phyloP scores from a whole-genome alignment of 2,329 filamentous ascomycete species.

The Aspergillus ochraceus region DNA sequence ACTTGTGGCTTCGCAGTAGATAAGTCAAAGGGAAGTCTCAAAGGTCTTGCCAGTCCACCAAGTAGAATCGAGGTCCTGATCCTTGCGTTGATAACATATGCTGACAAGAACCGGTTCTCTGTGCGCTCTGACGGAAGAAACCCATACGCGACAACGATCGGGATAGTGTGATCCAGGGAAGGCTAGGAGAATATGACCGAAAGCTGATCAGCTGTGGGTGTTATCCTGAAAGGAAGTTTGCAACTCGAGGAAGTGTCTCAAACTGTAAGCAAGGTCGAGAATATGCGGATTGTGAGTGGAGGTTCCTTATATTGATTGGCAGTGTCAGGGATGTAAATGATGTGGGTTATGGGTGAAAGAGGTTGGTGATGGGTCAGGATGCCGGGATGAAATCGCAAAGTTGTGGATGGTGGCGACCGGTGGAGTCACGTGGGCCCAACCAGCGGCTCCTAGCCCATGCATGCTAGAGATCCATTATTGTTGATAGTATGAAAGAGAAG shows the following conservation, averaged over 20 bases:
- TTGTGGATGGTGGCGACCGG: not conserved
- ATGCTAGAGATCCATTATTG: not conserved
- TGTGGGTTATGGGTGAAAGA: not conserved
- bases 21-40: constrained; percentile 14
- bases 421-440: not conserved
- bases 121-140: not conserved
- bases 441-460: too few relatives aligned
- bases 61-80: constrained; percentile 14
- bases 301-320: not conserved
- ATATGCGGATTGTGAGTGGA: not conserved
- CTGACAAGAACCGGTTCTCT: not conserved
- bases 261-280: not conserved
- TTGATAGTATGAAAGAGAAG: not conserved
- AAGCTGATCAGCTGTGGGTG: not conserved
- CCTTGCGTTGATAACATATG: not conserved
- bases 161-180: not conserved
- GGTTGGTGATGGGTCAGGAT: not conserved
- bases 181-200: not conserved
- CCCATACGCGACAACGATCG: not conserved
- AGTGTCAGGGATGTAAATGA: not conserved
- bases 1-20: constrained; percentile 21
- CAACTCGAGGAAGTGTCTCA: not conserved
- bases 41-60: constrained; percentile 19
- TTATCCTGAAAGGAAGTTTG: not conserved
- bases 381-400: not conserved